These are phyloP conservation scores for Closterium sp. DNA, from an alignment of 139 green algal genomes.

Conservation along the genomic window DNA sequence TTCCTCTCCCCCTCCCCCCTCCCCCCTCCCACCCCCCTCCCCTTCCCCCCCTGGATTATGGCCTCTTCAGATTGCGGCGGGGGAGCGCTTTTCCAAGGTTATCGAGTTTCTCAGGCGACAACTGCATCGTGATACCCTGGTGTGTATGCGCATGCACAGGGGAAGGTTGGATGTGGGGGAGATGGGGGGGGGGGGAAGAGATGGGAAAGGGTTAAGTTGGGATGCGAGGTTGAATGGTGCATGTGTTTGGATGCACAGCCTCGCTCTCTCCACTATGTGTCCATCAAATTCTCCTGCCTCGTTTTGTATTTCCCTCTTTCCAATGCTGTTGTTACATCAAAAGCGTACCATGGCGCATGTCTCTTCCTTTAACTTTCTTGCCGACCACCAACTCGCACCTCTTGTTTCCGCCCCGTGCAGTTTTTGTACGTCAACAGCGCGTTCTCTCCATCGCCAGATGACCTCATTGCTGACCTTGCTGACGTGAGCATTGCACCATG, in stretches of 20 bases:
- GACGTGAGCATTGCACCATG: conserved; percentile 21
- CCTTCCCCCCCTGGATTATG: not conserved
- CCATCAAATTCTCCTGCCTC: not conserved
- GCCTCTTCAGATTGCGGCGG: not conserved
- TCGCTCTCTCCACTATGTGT: not conserved
- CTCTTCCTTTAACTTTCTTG: not conserved
- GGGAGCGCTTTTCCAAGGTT: conserved; percentile 36
- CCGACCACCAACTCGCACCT: not conserved
- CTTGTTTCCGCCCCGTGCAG: conserved; percentile 8
- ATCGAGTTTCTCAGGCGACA: conserved; percentile 41
- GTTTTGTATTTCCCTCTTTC: not conserved
- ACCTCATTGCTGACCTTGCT: conserved; percentile 44
- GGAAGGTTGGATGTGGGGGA: not conserved
- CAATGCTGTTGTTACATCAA: not conserved
- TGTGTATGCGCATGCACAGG: not conserved
- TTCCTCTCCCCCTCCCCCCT: not conserved
- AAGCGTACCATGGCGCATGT: not conserved
- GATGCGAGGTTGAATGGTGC: not conserved
- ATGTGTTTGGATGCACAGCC: not conserved
- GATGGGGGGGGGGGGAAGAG: no score
- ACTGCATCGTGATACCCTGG: not conserved
- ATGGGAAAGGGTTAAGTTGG: not conserved
- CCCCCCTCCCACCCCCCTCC: not conserved
- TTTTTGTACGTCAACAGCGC: conserved; percentile 52
- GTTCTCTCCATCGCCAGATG: conserved; percentile 41